phyloP scores from a whole-genome alignment of 169 alveolate species.

The Toxoplasma gondii region DNA sequence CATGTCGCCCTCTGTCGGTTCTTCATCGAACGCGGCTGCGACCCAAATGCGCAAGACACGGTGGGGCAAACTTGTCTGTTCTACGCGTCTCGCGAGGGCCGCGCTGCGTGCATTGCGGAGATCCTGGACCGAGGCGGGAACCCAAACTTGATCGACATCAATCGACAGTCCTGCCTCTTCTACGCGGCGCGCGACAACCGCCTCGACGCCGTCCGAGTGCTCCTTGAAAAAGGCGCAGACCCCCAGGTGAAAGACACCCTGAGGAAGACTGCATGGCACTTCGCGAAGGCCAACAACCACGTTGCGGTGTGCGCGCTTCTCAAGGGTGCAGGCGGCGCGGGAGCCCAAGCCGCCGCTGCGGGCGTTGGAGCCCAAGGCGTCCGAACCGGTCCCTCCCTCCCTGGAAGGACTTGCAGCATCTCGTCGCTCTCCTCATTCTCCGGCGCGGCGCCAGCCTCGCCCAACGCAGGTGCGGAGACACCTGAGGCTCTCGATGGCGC shows the following conservation, averaged over 20 bases:
- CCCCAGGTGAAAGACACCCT: conserved; percentile 87
- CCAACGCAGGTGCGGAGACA: background rate
- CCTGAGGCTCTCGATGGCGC: background rate
- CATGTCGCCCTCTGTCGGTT: conserved; percentile 81
- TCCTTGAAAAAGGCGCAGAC: conserved; percentile 89
- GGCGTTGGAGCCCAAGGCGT: too few species aligned
- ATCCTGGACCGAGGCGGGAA: conserved; percentile 83
- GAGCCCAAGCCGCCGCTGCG: background rate
- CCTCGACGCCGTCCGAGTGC: conserved; percentile 85
- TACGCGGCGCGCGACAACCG: conserved; percentile 93
- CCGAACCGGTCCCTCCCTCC: too few species aligned
- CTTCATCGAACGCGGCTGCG: conserved; percentile 86
- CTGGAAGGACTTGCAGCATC: background rate
- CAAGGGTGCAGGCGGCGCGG: conserved; percentile 30
- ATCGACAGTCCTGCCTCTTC: conserved; percentile 89
- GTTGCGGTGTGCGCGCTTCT: conserved; percentile 84
- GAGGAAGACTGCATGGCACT: conserved; percentile 89
- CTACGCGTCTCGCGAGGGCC: conserved; percentile 94
- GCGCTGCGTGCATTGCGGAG: conserved; percentile 81
- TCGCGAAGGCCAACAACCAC: conserved; percentile 90
- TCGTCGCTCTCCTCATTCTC: background rate
- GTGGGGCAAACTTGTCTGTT: conserved; percentile 91
- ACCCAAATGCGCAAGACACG: conserved; percentile 90
- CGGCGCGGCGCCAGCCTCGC: background rate
- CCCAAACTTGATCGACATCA: conserved; percentile 86